Conservation (phyloP, 2,329 filamentous ascomycete species). For the Epichloe bromicola region DNA sequence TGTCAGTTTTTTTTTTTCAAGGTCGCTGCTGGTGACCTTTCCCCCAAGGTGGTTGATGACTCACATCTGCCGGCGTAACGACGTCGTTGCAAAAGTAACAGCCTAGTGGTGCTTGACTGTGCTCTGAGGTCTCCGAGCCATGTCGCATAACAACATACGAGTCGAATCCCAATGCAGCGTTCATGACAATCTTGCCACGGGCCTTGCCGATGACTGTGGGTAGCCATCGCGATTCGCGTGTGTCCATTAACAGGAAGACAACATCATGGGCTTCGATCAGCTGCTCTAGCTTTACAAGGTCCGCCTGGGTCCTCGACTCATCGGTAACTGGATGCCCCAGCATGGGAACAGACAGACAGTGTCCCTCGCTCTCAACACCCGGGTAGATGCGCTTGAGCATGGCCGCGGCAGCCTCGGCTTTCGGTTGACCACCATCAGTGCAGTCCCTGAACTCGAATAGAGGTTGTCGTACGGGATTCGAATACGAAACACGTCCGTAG, state of each 20-base stretch:
- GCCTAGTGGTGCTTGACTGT: constrained; percentile 57
- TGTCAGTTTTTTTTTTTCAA: not conserved
- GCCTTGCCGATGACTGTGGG: constrained; percentile 95
- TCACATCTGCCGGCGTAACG: constrained; percentile 82
- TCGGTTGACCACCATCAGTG: constrained; percentile 67
- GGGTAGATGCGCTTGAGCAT: constrained; percentile 80
- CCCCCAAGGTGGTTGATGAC: constrained; percentile 19
- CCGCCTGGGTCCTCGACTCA: constrained; percentile 50
- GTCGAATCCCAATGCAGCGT: constrained; percentile 91
- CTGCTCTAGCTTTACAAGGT: constrained; percentile 62
- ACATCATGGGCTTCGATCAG: constrained; percentile 79
- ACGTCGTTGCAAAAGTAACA: constrained; percentile 99
- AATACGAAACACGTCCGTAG: constrained; percentile 85
- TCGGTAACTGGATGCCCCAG: constrained; percentile 78
- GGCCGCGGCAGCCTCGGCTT: constrained; percentile 69
- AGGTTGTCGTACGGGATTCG: constrained; percentile 90
- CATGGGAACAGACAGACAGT: constrained; percentile 86
- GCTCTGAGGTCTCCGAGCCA: constrained; percentile 49
- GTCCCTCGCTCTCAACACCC: constrained; percentile 68
- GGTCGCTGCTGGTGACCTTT: not conserved
- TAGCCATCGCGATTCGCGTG: constrained; percentile 85
- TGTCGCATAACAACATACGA: constrained; percentile 97
- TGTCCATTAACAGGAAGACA: constrained; percentile 96
- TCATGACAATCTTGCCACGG: constrained; percentile 87
- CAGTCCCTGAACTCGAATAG: constrained; percentile 88